Conservation (phyloP, 768 basidiomycete species). For the Hydnomerulius pinastri region DNA sequence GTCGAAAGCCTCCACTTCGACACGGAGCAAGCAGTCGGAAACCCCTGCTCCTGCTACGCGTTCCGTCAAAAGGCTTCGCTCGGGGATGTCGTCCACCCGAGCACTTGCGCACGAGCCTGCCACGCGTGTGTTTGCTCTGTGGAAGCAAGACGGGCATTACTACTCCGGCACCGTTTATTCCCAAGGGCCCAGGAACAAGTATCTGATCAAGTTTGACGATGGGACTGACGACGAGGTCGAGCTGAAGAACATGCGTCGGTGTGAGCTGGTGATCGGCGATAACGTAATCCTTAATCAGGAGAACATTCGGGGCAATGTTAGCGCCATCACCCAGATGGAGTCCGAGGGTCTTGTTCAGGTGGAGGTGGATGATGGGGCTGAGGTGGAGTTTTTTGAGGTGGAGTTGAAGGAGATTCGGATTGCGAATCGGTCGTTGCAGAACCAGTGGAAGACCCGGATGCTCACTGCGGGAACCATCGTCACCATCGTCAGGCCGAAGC, state of each 20-base stretch:
- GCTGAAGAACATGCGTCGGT: slow-evolving; percentile 53
- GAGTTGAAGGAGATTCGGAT: slow-evolving; percentile 47
- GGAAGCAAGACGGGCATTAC: slow-evolving; percentile 61
- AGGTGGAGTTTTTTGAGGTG: slow-evolving; percentile 27
- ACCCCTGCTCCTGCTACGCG: slow-evolving; percentile 34
- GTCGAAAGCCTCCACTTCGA: slow-evolving; percentile 27
- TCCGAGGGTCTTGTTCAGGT: slow-evolving; percentile 37
- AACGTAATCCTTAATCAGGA: slow-evolving; percentile 45
- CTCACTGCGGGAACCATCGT: slow-evolving; percentile 46
- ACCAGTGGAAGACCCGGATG: slow-evolving; percentile 55
- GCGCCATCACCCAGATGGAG: slow-evolving; percentile 33
- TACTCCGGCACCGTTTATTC: slow-evolving; percentile 60
- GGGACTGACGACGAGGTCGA: slow-evolving; percentile 46
- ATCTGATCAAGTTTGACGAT: slow-evolving; percentile 71
- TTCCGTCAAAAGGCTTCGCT: slow-evolving; percentile 42
- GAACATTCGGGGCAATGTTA: slow-evolving; percentile 30
- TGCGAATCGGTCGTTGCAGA: slow-evolving; percentile 48
- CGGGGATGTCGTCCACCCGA: slow-evolving; percentile 31
- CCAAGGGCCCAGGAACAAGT: slow-evolving; percentile 32
- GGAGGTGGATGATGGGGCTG: slow-evolving; percentile 39
- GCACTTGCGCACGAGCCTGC: slow-evolving; percentile 23
- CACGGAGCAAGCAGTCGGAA: slow-evolving; percentile 26
- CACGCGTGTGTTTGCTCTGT: slow-evolving; percentile 71
- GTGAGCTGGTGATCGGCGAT: slow-evolving; percentile 56
- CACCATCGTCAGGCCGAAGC: slow-evolving; percentile 40